phyloP scores from a whole-genome alignment of 805 yeast genomes.

The Jamesozyma jinghongensis region DNA sequence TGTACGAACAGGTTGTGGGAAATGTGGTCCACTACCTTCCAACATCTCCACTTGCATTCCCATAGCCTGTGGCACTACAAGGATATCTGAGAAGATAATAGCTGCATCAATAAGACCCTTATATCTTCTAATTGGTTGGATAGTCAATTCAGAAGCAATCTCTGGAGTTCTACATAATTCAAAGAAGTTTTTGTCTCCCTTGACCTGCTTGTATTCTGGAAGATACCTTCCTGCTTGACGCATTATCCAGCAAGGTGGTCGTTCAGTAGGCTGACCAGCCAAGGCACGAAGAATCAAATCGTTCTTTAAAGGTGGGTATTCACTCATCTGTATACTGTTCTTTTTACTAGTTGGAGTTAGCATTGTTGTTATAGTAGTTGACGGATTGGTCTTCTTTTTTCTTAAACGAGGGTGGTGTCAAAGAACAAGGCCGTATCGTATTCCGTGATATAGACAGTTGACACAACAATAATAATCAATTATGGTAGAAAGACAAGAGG shows the following conservation, averaged over 20 bases:
- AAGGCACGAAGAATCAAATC: conserved; percentile 92
- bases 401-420: too few relatives aligned
- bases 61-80: conserved; percentile 97
- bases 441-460: too few relatives aligned
- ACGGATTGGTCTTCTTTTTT: too few relatives aligned
- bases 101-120: conserved; percentile 93
- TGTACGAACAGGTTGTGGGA: conserved; percentile 75
- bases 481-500: too few relatives aligned
- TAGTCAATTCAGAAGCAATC: conserved; percentile 85
- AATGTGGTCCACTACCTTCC: conserved; percentile 91
- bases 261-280: conserved; percentile 77
- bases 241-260: conserved; percentile 98
- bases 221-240: conserved; percentile 93
- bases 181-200: conserved; percentile 79
- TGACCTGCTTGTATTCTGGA: conserved; percentile 86
- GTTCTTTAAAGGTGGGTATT: conserved; percentile 72
- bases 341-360: too few relatives aligned
- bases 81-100: conserved; percentile 87
- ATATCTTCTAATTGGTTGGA: conserved; percentile 88
- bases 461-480: too few relatives aligned
- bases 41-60: conserved; percentile 92
- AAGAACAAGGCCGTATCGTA: too few relatives aligned
- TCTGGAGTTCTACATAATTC: conserved; percentile 95
- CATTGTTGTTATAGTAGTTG: too few relatives aligned
- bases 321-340: too few relatives aligned